phyloP scores from a whole-genome alignment of 768 basidiomycete species.

The Suillus brevipes region DNA sequence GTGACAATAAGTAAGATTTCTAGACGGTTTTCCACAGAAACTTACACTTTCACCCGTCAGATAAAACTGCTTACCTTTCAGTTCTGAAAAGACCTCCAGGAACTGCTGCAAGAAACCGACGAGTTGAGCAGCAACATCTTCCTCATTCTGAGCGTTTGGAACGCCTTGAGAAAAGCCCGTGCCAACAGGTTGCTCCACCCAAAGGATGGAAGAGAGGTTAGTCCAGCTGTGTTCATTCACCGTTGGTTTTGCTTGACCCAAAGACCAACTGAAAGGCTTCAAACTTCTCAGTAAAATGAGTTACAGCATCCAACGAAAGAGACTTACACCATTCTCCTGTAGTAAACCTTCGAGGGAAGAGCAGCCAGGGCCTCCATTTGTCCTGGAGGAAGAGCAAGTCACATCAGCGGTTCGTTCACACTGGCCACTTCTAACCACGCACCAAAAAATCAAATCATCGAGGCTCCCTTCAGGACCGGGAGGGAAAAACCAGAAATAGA shows the following conservation, averaged over 20 bases:
- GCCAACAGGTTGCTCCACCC: slow-evolving; percentile 79
- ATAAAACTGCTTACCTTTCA: slow-evolving; percentile 73
- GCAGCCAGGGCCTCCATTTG: slow-evolving; percentile 80
- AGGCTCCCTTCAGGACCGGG: slow-evolving; percentile 69
- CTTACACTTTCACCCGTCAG: slow-evolving; percentile 75
- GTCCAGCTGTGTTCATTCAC: slow-evolving; percentile 76
- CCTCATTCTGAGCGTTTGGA: slow-evolving; percentile 60
- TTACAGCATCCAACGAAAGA: slow-evolving; percentile 19
- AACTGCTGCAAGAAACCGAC: slow-evolving; percentile 71
- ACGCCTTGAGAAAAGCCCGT: slow-evolving; percentile 75
- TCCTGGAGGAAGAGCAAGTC: slow-evolving; percentile 41
- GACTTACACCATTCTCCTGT: slow-evolving; percentile 71
- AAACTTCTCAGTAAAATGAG: slow-evolving; percentile 12
- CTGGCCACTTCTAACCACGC: neutral
- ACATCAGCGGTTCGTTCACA: neutral
- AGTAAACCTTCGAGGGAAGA: slow-evolving; percentile 70
- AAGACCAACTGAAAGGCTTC: slow-evolving; percentile 68
- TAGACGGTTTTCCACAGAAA: neutral
- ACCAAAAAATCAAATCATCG: slow-evolving; percentile 80
- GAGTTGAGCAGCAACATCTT: slow-evolving; percentile 56
- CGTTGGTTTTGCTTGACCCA: slow-evolving; percentile 62
- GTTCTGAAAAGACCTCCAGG: slow-evolving; percentile 68
- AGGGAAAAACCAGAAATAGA: slow-evolving; percentile 87
- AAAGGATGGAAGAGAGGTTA: slow-evolving; percentile 72
- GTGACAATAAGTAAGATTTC: neutral